Base-by-base conservation (phyloP, 495 filamentous ascomycete species). In the Annulohypoxylon moriforme region DNA sequence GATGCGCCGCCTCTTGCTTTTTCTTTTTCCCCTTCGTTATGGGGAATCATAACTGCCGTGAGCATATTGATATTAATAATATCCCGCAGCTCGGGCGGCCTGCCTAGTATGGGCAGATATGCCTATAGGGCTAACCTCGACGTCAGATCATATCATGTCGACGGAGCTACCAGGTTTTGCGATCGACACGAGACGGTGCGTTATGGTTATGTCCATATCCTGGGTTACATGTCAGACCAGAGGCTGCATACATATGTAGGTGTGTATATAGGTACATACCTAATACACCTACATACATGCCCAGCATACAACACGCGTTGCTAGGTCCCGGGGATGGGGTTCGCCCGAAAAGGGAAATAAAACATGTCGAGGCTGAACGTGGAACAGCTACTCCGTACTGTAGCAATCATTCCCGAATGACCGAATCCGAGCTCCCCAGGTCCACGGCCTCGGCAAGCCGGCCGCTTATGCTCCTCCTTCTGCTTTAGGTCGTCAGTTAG, bases 121-220 rank as follows among this genome's bases (percentile, higher is more conserved):
- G 13, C 36, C 38, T 53, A 62, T 67, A 72, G 64, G 60, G 56
- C 63, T 64, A 58, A 58, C 38, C 59, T 16, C 16, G 62, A 31
- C 56, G 62, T 73, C 50, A 73, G 65, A 65, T 73, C 66, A 69
- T 52, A 69, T 66, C 71, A 69, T 73, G 38, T 62, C 44, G 34
- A 49, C 25, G 24, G 47, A 63, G 46, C 20, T 59, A 22, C 42
- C 52, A 29, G 66, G 36, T 24, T 47, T 56, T 34, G 38, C 18
- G 71, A 73, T 68, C 71, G 64, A 46, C 71, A 56, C 13, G 47
- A 68, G 46, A 55, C 44, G 64, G 55, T 42, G 60, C 60, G 29
- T 66, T 44, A 20, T 44, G n/a, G 46, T 57, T 20, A 49, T 33
- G 33, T 13, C 53, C 27, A 49, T 33, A 18, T 13, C 53, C 27